Evolutionary conservation across 108 stramenopile species (phyloP).

Genomic region (Nitzschia sp.): DNA sequence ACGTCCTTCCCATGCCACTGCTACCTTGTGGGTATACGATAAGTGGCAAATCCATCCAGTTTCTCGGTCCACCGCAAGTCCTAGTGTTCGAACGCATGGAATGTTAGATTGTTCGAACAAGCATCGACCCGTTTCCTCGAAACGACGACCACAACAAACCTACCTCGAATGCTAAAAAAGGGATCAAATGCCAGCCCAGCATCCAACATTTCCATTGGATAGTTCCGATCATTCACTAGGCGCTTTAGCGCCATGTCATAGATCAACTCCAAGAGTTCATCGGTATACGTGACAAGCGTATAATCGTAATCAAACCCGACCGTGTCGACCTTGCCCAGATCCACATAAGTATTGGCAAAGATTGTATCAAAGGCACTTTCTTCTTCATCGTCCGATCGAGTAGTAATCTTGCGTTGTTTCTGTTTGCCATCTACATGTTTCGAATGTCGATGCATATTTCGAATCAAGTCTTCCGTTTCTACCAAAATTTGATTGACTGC

Average conservation of each 20-base stretch:
- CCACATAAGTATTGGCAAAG: conserved; percentile 90
- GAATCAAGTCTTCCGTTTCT: conserved; percentile 59
- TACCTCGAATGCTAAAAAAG: conserved; percentile 82
- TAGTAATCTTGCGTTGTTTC: conserved; percentile 12
- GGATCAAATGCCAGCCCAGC: conserved; percentile 75
- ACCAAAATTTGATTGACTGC: conserved; percentile 57
- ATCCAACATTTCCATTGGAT: conserved; percentile 85
- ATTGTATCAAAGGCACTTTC: conserved; percentile 52
- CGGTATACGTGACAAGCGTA: conserved; percentile 91
- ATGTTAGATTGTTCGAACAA: not conserved
- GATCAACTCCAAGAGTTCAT: conserved; percentile 84
- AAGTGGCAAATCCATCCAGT: conserved; percentile 95
- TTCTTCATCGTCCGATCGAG: conserved; percentile 6
- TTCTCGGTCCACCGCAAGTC: conserved; percentile 94
- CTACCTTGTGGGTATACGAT: conserved; percentile 93
- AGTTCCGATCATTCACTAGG: conserved; percentile 83
- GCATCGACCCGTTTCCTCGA: not conserved
- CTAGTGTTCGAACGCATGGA: conserved; percentile 17
- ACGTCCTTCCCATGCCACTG: conserved; percentile 91
- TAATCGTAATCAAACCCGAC: conserved; percentile 98
- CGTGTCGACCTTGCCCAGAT: conserved; percentile 89
- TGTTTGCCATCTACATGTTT: conserved; percentile 31
- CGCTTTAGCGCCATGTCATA: conserved; percentile 91
- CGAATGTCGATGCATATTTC: conserved; percentile 51
- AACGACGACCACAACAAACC: not conserved